These are phyloP conservation scores for Cicer cuneatum DNA, from an alignment of 306 rosid species.

Conservation along the genomic window DNA sequence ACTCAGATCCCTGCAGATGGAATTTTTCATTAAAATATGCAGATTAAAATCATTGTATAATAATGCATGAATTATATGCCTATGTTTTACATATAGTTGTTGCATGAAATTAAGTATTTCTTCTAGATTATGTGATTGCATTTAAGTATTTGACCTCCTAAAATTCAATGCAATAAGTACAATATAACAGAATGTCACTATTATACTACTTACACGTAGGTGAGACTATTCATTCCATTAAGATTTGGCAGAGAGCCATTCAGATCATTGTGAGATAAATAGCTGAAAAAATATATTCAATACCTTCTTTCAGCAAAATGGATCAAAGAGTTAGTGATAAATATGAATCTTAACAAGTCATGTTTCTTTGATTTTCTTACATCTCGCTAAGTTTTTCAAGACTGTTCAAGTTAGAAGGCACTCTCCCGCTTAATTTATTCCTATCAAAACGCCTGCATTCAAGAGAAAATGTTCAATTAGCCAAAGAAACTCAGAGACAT, in stretches of 20 bases:
- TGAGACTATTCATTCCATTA: conserved; percentile 55
- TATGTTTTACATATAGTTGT: conserved; percentile 25
- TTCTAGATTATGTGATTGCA: conserved; percentile 5
- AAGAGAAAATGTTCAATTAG: conserved; percentile 36
- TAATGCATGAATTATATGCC: conserved; percentile 9
- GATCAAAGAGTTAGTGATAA: conserved; percentile 5
- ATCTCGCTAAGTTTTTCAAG: conserved; percentile 54
- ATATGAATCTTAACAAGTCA: conserved; percentile 34
- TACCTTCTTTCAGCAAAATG: conserved; percentile 20
- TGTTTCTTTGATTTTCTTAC: conserved; percentile 53
- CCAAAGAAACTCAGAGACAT: conserved; percentile 11
- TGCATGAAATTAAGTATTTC: conserved; percentile 13
- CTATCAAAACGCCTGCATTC: conserved; percentile 65
- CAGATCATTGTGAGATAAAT: conserved; percentile 61
- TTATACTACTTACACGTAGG: conserved; percentile 57
- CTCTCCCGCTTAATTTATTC: conserved; percentile 51
- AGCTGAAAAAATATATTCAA: conserved; percentile 51
- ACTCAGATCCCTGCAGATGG: conserved; percentile 62
- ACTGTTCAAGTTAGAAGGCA: conserved; percentile 53
- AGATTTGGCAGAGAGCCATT: conserved; percentile 62
- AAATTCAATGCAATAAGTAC: neutral
- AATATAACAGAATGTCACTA: neutral
- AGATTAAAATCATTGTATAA: conserved; percentile 22
- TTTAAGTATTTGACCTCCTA: neutral
- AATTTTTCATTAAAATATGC: conserved; percentile 13